Evolutionary conservation across 805 yeast genomes (phyloP), one percentile per base, ranked within the genome.

Genomic region (Clavispora vitiphila): DNA sequence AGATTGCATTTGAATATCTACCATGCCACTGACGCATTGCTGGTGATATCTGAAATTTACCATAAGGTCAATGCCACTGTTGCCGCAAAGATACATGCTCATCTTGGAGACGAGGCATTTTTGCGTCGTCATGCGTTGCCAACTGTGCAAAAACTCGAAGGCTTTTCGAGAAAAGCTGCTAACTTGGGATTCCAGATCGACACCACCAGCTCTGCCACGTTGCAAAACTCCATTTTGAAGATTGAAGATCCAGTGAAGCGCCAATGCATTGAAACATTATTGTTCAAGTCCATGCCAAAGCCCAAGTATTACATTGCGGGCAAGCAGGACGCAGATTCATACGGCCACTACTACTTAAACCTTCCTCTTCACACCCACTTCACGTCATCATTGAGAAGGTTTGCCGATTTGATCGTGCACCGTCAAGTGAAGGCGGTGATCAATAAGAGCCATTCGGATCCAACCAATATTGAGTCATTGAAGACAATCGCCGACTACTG

Each of bases 261-360:
- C 52, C 75, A 74, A 44, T 85, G 91, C 38, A 76, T 88, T 27
- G 96, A 90, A 59, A 79, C 93, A 0, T 68, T 88, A 43, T 67
- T 93, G 46, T 79, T 71, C 65, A 93, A 93, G 67, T 80, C 91
- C 38, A 75, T 93, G 80, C 73, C 83, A 9, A 76, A 95, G 54
- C 95, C 96, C 27, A 86, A 84, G 56, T 93, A 93, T 60, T 84
- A 80, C 47, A 78, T 89, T 56, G 95, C 96, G 8, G 97, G 96
- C 23, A 83, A 81, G 57, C 83, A 81, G 39, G 95, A 88, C 51
- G 79, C 86, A 3, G 91, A 83, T 49, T 79, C 76, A 46, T 78
- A 76, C 57, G 83, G 82, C 9, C 96, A 91, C 56, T 93, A 85
- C 63, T 77, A 86, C 57, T 78, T 83, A 58, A 88, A 88, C 49